Evolutionary conservation across 164 flowering plant genomes (phyloP).

Genomic region (Buxus sempervirens): DNA sequence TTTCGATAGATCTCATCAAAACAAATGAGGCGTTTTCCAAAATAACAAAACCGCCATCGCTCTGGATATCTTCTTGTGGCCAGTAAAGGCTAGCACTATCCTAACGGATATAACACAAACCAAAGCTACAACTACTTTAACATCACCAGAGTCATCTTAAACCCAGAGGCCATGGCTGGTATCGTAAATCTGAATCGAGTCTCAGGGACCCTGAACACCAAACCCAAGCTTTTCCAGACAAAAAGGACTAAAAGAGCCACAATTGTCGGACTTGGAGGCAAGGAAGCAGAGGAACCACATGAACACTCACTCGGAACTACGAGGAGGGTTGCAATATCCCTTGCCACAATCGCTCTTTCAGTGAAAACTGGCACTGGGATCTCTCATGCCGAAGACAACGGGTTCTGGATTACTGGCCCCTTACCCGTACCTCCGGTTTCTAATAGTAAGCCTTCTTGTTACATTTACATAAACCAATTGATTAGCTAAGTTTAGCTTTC

Average conservation of each 20-base stretch:
- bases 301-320: constrained; percentile 26
- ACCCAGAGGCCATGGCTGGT: constrained; percentile 44
- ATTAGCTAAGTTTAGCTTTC: no score
- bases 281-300: constrained; percentile 32
- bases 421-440: constrained; percentile 46
- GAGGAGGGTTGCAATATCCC: constrained; percentile 56
- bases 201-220: constrained; percentile 32
- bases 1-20: no score
- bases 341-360: constrained; percentile 44
- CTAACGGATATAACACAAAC: neutral
- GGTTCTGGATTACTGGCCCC: constrained; percentile 50
- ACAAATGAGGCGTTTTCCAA: neutral
- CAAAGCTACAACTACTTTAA: no score
- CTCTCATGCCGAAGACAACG: constrained; percentile 65
- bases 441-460: constrained; percentile 46
- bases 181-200: constrained; percentile 45
- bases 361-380: constrained; percentile 20
- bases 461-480: no score
- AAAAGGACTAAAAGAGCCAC: constrained; percentile 18
- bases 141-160: neutral
- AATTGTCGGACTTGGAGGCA: constrained; percentile 20
- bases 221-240: constrained; percentile 23
- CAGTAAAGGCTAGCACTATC: constrained; percentile 13
- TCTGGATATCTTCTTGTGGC: constrained; percentile 42
- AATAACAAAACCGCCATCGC: constrained; percentile 31